Evolutionary conservation across 257 asterid genomes (phyloP).

Genomic region (Solanum clarkiae): DNA sequence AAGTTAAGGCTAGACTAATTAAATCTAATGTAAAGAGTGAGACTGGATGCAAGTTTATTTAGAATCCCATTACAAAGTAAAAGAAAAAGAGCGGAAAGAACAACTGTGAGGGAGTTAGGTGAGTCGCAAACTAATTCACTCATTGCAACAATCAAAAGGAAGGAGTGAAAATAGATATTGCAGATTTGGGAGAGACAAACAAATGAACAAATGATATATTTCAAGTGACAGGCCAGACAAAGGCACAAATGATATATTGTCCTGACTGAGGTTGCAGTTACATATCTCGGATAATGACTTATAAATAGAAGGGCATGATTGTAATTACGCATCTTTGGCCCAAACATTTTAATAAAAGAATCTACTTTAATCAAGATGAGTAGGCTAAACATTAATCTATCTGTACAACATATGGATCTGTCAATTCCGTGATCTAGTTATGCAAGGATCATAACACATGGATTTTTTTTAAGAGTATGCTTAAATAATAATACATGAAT

Average conservation of each 20-base stretch:
- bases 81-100: neutral
- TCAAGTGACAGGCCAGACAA: neutral
- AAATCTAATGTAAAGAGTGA: neutral
- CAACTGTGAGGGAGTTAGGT: neutral
- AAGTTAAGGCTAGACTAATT: neutral
- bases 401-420: neutral
- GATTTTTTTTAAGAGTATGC: neutral
- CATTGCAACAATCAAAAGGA: neutral
- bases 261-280: neutral
- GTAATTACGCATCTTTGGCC: neutral
- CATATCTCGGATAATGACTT: neutral
- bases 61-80: neutral
- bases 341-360: neutral
- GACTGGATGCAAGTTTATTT: neutral
- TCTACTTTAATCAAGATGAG: neutral
- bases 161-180: neutral
- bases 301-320: neutral
- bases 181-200: neutral
- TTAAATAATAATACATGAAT: neutral
- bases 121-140: neutral
- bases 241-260: neutral
- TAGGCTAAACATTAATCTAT: neutral
- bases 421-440: neutral
- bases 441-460: neutral
- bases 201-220: neutral